Conservation (phyloP, 768 basidiomycete genomes). For the Podaxis sp. region DNA sequence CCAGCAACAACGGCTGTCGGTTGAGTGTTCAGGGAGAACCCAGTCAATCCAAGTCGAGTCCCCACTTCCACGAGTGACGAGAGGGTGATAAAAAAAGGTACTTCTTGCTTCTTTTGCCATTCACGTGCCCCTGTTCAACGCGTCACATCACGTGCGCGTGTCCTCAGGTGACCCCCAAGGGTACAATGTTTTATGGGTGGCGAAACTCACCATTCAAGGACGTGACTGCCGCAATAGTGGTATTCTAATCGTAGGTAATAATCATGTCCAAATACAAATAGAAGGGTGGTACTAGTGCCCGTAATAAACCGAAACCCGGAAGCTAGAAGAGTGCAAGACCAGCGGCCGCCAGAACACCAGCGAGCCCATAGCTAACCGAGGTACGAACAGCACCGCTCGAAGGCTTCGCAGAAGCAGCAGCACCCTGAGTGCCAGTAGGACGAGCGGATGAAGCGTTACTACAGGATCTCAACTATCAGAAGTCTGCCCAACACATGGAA, state of each 20-base stretch:
- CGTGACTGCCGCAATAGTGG: background rate
- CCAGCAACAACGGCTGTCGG: background rate
- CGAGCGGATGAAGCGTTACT: background rate
- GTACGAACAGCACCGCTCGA: slow-evolving; percentile 21
- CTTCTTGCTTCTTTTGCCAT: slow-evolving; percentile 7
- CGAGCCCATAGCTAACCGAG: slow-evolving; percentile 40
- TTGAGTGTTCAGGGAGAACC: slow-evolving; percentile 1
- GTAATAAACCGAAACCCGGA: background rate
- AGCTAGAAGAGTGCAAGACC: slow-evolving; percentile 47
- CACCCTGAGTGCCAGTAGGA: slow-evolving; percentile 18
- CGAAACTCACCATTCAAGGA: background rate
- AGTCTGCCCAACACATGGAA: background rate
- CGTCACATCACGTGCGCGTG: slow-evolving; percentile 9
- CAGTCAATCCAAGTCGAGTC: slow-evolving; percentile 4
- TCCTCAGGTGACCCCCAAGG: background rate
- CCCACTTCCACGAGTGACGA: slow-evolving; percentile 11
- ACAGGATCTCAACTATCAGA: background rate
- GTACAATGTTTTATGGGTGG: too few relatives aligned
- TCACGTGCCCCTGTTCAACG: slow-evolving; percentile 8
- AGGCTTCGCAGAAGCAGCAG: slow-evolving; percentile 17
- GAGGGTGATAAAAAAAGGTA: slow-evolving; percentile 10
- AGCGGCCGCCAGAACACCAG: slow-evolving; percentile 48
- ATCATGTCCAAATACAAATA: background rate
- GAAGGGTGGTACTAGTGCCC: background rate
- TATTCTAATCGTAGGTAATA: background rate